Base-by-base conservation (phyloP, 2,329 filamentous ascomycete genomes). In the Helicocarpus griseus region DNA sequence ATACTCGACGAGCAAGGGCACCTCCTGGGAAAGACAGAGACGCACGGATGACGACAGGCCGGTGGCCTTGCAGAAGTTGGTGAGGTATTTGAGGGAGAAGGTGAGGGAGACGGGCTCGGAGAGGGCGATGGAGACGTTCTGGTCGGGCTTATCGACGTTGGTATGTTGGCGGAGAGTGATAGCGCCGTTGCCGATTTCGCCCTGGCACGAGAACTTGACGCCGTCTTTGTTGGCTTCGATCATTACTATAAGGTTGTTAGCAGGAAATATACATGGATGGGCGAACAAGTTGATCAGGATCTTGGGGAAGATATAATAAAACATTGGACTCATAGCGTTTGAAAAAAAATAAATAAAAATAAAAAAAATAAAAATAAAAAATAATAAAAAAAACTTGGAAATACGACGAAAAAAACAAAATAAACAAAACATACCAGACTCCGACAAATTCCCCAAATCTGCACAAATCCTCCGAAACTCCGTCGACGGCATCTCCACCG, bases 21-120 rank as follows among this genome's bases (percentile, higher is more conserved):
- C 91, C 73, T 98, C 93, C 71, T 89, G 90, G 49, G 91, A 97
- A 61, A 98, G 80, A 74, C 87, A 95, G 62, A 98, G 84, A 75
- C 87, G 93, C 72, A 98, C 94, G 59, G 80, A 78, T 60, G 71
- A 76, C 36, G 90, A 91, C 55, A 98, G 77, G 49, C 82, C 84
- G 57, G 89, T 86, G 31, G 94, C 94, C 77, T 98, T 98, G 86
- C 93, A 97, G 77, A 98, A 98, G 81, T 97, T 97, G 79, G 95
- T 88, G 2, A 98, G 85, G 75, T 98, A 98, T 77, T 98, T 98
- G 64, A 98, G 86, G 31, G 93, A 97, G 77, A 98, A 98, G 47
- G 91, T 97, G 57, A 98, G 81, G 33, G 87, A 80, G 55, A 98
- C 93, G 48, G 93, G 89, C 76, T 98, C 94, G 36, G 82, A 86